Base-by-base conservation (phyloP, 371 early-diverging fungal genomes). In the Quaeritorhiza haematococci region DNA sequence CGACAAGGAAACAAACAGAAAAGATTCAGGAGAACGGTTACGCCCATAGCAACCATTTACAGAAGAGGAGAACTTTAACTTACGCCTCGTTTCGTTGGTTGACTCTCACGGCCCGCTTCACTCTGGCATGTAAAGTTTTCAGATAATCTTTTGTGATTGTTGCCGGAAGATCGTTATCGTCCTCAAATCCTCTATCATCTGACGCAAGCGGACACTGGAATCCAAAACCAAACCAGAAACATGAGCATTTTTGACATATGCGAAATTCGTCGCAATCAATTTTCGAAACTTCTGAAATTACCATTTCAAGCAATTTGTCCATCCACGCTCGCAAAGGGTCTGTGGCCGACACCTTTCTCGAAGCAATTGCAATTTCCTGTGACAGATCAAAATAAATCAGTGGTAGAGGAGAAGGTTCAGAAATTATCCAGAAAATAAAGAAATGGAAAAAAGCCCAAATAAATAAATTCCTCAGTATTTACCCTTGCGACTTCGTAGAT, bases 401-500 rank as follows among this genome's bases (percentile, higher is more conserved):
- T n/a, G n/a, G n/a, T n/a, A n/a, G 33, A 58, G 19, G 19, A 17
- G 27, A 3, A n/a, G n/a, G 38, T 32, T 2, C 56, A 1, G 33
- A 56, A 5, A 58, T 2, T 45, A 24, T 24, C 5, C 3, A 24
- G 49, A 10, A 8, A 60, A 58, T 17, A 28, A 3, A 44, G 41
- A 44, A 59, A 30, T 43, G 19, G 21, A 59, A 17, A 34, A n/a
- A n/a, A n/a, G n/a, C n/a, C n/a, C n/a, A n/a, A n/a, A n/a, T n/a
- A n/a, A n/a, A n/a, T n/a, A 13, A 27, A 46, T 13, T 21, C 7
- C 10, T 7, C 23, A 43, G 24, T 35, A 38, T 60, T 61, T 67
- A 84, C 87, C 65, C 84, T 78, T 4, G 84, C 85, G 15, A 86
- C 69, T 10, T 84, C 83, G 33, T 78, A 77, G 24, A 86, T 76